phyloP scores from a whole-genome alignment of 2,329 filamentous ascomycete species.

The Cladosporium austrohemisphaericum region DNA sequence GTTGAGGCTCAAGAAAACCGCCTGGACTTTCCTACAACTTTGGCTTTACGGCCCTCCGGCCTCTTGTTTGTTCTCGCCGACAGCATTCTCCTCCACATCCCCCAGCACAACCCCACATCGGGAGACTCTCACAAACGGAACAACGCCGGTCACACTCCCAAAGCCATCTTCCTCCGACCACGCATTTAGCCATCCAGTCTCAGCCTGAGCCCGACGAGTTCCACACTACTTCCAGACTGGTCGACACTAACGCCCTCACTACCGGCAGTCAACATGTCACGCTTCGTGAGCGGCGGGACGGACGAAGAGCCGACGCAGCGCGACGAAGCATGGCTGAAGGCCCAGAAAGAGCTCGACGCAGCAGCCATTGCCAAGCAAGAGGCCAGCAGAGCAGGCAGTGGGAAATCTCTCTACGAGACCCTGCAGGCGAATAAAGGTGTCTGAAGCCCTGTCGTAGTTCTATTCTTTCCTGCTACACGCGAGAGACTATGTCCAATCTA shows the following conservation, averaged over 20 bases:
- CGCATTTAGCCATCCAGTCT: not conserved
- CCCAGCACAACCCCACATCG: too few relatives aligned
- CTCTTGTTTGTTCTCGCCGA: too few relatives aligned
- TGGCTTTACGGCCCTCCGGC: too few relatives aligned
- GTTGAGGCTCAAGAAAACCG: too few relatives aligned
- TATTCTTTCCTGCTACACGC: not conserved
- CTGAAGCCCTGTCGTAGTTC: constrained; percentile 12
- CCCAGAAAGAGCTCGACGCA: constrained; percentile 61
- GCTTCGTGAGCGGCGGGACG: constrained; percentile 52
- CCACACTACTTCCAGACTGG: not conserved
- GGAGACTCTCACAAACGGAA: too few relatives aligned
- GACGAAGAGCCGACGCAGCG: constrained; percentile 44
- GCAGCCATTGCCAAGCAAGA: constrained; percentile 55
- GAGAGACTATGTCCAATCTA: constrained; percentile 28
- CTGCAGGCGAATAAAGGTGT: constrained; percentile 78
- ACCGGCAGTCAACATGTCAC: constrained; percentile 38
- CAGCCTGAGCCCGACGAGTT: too few relatives aligned
- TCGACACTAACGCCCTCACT: too few relatives aligned
- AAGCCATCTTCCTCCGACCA: too few relatives aligned
- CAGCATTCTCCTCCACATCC: too few relatives aligned
- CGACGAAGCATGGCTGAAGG: constrained; percentile 60
- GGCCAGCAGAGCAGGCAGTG: constrained; percentile 45
- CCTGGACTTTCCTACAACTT: too few relatives aligned
- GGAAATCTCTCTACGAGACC: constrained; percentile 68
- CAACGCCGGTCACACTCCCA: too few relatives aligned